Percentiles rank a stretch among this genome's conserved stretches.
Evolutionary conservation across 1,284 basidiomycete species (phyloP).

Genomic region (Ganoderma resinaceum): DNA sequence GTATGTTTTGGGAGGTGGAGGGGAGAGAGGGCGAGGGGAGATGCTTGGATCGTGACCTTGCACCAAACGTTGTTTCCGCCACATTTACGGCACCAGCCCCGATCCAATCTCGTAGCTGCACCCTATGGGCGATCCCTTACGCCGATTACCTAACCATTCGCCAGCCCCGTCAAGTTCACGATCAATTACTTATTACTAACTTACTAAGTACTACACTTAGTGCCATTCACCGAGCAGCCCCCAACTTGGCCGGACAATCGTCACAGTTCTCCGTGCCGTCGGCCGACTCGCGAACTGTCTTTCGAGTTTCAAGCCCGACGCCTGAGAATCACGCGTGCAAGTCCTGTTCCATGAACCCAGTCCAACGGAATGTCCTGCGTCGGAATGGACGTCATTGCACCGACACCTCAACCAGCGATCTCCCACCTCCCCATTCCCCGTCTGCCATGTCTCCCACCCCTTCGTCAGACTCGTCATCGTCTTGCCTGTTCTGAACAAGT

Average conservation of each 20-base stretch:
- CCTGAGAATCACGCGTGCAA: neutral
- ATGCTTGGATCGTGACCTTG: constrained; percentile 20
- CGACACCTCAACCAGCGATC: neutral
- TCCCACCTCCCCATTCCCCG: neutral
- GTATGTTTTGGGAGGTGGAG: constrained; percentile 14
- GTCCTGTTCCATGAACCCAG: neutral
- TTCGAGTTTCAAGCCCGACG: neutral
- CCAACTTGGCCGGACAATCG: neutral
- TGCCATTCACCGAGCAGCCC: neutral
- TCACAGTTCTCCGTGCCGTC: neutral
- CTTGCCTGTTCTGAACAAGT: constrained; percentile 6
- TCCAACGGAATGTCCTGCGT: neutral
- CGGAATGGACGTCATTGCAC: constrained; percentile 2
- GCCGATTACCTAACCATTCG: constrained; percentile 28
- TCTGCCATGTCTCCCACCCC: constrained; percentile 5
- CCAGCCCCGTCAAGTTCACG: neutral
- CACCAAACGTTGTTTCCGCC: constrained; percentile 38
- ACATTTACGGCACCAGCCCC: constrained; percentile 39
- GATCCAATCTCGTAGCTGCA: constrained; percentile 43
- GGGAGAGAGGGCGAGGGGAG: constrained; percentile 17
- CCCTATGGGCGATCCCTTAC: constrained; percentile 34
- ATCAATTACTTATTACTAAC: neutral
- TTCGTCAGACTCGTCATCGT: neutral
- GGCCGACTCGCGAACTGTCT: neutral
- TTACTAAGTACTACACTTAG: neutral